Conservation (phyloP, 73 alveolate genomes). For the Uronychia setigera region DNA sequence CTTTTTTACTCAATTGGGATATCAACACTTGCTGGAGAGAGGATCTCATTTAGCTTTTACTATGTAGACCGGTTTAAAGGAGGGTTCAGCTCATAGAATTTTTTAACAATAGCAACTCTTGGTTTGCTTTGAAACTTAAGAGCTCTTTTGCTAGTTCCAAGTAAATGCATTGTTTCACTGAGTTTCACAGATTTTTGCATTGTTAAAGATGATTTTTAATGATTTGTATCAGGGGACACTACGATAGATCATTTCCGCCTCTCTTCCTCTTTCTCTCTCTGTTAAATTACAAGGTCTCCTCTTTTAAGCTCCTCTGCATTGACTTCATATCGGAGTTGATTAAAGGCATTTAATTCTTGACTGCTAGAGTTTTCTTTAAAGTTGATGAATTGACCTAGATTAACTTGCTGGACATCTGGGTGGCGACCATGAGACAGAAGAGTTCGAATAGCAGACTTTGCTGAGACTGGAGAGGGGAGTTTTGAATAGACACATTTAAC, state of each 20-base stretch:
- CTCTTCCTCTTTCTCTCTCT: background rate
- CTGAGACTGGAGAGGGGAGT: no score
- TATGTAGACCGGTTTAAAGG: background rate
- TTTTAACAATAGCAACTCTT: background rate
- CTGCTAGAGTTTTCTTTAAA: no score
- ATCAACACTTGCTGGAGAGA: background rate
- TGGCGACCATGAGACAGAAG: no score
- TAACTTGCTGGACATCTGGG: no score
- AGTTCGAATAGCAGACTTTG: no score
- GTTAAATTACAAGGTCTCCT: background rate
- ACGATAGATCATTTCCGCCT: background rate
- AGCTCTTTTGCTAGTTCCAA: background rate
- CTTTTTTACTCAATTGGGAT: no score
- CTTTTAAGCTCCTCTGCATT: background rate
- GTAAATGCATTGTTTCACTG: background rate
- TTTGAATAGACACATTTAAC: no score
- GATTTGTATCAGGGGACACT: background rate
- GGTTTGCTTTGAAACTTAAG: background rate
- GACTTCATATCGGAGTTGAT: background rate
- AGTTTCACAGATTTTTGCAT: background rate
- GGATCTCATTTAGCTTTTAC: background rate
- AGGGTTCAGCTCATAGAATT: background rate
- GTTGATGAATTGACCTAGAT: no score
- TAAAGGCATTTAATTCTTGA: background rate
- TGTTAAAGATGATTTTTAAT: background rate